Evolutionary conservation across 75 land plant genomes (phyloP).

Genomic region (Azolla pinnata): DNA sequence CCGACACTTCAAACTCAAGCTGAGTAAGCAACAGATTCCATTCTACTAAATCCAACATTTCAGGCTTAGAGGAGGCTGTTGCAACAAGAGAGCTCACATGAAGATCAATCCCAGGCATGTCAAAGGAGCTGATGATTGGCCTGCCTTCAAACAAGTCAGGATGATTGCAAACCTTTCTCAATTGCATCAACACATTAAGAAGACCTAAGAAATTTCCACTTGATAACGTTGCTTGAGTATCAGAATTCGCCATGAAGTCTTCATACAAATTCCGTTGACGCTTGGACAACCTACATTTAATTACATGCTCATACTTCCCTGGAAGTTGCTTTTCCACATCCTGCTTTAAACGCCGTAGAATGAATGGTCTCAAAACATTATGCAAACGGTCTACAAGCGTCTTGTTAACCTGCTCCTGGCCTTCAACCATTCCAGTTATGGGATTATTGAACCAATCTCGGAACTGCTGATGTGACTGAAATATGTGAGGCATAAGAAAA

Average conservation of each 20-base stretch:
- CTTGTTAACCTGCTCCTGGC: constrained; percentile 87
- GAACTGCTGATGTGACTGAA: constrained; percentile 99
- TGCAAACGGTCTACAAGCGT: constrained; percentile 93
- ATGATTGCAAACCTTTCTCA: constrained; percentile 98
- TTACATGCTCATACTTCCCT: constrained; percentile 84
- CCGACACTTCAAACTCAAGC: constrained; percentile 53
- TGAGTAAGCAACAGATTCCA: constrained; percentile 56
- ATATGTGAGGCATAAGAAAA: constrained; percentile 98
- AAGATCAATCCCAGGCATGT: constrained; percentile 74
- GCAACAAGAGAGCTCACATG: constrained; percentile 64
- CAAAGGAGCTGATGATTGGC: constrained; percentile 93
- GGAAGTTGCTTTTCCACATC: constrained; percentile 99
- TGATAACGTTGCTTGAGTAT: constrained; percentile 94
- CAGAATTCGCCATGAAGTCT: constrained; percentile 98
- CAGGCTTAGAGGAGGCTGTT: constrained; percentile 46
- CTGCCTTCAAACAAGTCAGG: constrained; percentile 99
- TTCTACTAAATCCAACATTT: constrained; percentile 33
- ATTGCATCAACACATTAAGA: constrained; percentile 95
- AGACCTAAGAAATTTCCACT: constrained; percentile 89
- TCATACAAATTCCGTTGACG: constrained; percentile 95
- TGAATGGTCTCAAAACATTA: constrained; percentile 96
- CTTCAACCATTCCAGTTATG: constrained; percentile 94
- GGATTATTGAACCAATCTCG: constrained; percentile 99
- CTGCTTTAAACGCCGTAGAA: constrained; percentile 82
- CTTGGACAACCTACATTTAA: constrained; percentile 76